Percentiles rank a stretch among this genome's conserved stretches.
These are phyloP conservation scores for Exserohilum turcica DNA, from an alignment of 2,329 filamentous ascomycete species.

Conservation along the genomic window DNA sequence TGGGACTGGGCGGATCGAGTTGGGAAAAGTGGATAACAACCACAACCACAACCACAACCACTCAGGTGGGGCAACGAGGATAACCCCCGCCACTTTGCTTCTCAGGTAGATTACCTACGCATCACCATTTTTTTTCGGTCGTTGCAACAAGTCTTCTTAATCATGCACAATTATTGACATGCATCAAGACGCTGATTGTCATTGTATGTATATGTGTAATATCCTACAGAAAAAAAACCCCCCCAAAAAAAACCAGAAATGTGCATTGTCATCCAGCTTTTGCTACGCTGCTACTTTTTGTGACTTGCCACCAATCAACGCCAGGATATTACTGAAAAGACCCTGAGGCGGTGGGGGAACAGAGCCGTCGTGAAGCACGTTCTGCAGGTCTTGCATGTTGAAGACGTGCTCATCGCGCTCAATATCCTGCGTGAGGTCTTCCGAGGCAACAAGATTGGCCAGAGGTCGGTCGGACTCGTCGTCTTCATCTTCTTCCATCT, in stretches of 20 bases:
- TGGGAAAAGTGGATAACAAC: no score
- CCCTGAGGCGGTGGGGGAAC: slow-evolving; percentile 23
- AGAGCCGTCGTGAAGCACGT: slow-evolving; percentile 23
- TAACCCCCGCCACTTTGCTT: no score
- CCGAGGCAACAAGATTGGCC: slow-evolving; percentile 3
- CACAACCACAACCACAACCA: no score
- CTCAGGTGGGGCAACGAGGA: background rate
- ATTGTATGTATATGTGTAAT: no score
- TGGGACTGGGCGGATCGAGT: no score
- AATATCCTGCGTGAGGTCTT: slow-evolving; percentile 19
- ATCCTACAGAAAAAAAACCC: background rate
- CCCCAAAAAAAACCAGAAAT: background rate
- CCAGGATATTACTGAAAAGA: slow-evolving; percentile 22
- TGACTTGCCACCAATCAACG: slow-evolving; percentile 21
- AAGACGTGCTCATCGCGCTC: slow-evolving; percentile 20
- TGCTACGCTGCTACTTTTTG: slow-evolving; percentile 18
- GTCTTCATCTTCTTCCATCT: slow-evolving; percentile 15
- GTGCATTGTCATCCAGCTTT: background rate
- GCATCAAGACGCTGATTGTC: background rate
- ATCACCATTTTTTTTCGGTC: no score
- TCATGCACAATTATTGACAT: background rate
- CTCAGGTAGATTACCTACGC: no score
- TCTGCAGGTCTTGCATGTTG: slow-evolving; percentile 23
- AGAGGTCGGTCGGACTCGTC: slow-evolving; percentile 6
- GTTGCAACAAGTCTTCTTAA: no score